Base-by-base conservation (phyloP, 441 rosid genomes). In the Gossypium davidsonii region DNA sequence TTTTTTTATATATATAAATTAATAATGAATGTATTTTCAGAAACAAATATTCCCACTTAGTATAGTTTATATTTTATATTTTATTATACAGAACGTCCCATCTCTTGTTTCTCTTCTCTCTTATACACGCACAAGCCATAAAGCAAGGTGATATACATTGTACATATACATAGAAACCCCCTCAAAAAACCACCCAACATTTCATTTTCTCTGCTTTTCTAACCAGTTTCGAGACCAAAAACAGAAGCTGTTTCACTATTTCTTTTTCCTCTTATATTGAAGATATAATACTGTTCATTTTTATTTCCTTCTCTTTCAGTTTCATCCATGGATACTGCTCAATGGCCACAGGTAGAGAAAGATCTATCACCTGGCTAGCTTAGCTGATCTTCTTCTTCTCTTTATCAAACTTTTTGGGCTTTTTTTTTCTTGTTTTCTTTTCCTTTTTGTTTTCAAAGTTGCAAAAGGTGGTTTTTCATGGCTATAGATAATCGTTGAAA, bases 321-420 rank as follows among this genome's bases (percentile, higher is more conserved):
- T 83, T 53, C 75, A 73, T 76, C 82, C 81, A 93, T 93, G 98
- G 94, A 90, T 79, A 90, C 91, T 65, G 91, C 94, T 80, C 90
- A 89, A 79, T 93, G 97, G 97, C 91, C 97, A 82, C 97, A 89
- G 96, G 98, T 93, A 85, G n/a, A 75, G 63, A 81, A 66, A 77
- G 70, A 78, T 79, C 78, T 52, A 61, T 48, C 58, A 48, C 67
- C 66, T 67, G 7, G 49, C 12, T 61, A 48, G 25, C 61, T 58
- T 31, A 31, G 6, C 34, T 31, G 34, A 31, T 31, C 26, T 72
- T 70, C n/a, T 65, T 26, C 17, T 31, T 51, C 55, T 73, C 53
- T 52, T 48, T 48, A 18, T 62, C 23, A 21, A n/a, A 23, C 42
- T 20, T 72, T 48, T 68, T 62, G 14, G 11, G 8, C 2, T 72